Base-by-base conservation (phyloP, 208 protist species). In the Leishmania braziliensis region DNA sequence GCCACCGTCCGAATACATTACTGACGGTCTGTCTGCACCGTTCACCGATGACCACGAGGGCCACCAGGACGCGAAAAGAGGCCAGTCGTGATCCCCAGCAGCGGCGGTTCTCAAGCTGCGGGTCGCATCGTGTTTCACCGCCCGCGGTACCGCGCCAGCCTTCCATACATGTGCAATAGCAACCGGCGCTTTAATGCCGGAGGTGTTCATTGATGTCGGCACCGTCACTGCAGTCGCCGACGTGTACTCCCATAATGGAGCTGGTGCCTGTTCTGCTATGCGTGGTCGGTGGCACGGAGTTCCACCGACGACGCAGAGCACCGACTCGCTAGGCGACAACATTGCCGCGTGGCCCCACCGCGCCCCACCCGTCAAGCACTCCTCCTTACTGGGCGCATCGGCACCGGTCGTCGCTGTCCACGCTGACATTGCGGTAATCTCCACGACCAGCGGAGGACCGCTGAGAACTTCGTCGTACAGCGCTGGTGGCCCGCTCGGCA, bases 1-100 rank as follows among this genome's bases (percentile, higher is more conserved):
- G 16, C 93, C 93, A 68, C 93, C 92, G 36, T 93, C 82, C 33
- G 92, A 74, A 33, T 80, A 84, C 58, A 91, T 83, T 36, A 71
- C 78, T 6, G 72, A 53, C 33, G 86, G 83, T n/a, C 80, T 70
- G 8, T 79, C 81, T 2, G 29, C 66, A 5, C 79, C 79, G 43
- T 60, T 84, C 16, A 46, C 33, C 43, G 65, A 18, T 66, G 86
- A 10, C 76, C 75, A 81, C 58, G 48, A 71, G n/a, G 73, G 71
- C 82, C 82, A 80, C 82, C 82, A 85, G 68, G 77, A 54, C 33
- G 82, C 76, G 33, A 74, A 85, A 16, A 81, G 77, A n/a, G 82
- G 82, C 82, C 82, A 85, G 12, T 60, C 56, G 56, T 77, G 56
- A 16, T 9, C 12, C 23, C 26, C 36, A 3, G 74, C 26, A 23